Percentiles rank a stretch among this genome's conserved stretches.
Evolutionary conservation across 2,329 filamentous ascomycete genomes (phyloP).

Genomic region (Ophiosphaerella narmari): DNA sequence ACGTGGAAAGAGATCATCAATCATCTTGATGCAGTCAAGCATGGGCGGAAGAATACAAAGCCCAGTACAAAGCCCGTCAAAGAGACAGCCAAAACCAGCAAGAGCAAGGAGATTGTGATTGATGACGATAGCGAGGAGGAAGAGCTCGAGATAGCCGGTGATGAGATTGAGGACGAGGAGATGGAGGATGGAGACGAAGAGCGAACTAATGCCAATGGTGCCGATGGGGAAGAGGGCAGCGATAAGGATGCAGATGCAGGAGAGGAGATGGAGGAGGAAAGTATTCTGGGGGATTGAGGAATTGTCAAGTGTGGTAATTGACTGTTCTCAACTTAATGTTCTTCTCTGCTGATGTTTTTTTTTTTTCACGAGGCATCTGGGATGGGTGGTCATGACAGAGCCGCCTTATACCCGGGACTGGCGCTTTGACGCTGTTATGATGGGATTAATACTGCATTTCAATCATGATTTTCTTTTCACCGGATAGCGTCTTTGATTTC

Average conservation of each 20-base stretch:
- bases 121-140: constrained; percentile 43
- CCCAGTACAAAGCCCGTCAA: constrained; percentile 40
- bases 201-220: constrained; percentile 51
- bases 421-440: constrained; percentile 14
- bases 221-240: constrained; percentile 32
- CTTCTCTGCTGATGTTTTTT: background rate
- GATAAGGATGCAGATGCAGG: constrained; percentile 42
- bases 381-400: background rate
- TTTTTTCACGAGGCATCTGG: background rate
- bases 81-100: constrained; percentile 50
- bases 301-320: background rate
- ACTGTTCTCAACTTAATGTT: constrained; percentile 3
- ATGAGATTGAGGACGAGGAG: constrained; percentile 47
- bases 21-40: constrained; percentile 69
- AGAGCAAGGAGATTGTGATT: constrained; percentile 44
- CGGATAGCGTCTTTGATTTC: no score
- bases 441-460: background rate
- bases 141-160: constrained; percentile 34
- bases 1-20: constrained; percentile 86
- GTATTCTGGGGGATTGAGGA: constrained; percentile 48
- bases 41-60: constrained; percentile 43
- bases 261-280: constrained; percentile 53
- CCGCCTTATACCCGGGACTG: constrained; percentile 8
- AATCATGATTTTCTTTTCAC: no score
- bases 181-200: constrained; percentile 46